phyloP scores from a whole-genome alignment of 768 basidiomycete species.

The Hemileccinum impolitum region DNA sequence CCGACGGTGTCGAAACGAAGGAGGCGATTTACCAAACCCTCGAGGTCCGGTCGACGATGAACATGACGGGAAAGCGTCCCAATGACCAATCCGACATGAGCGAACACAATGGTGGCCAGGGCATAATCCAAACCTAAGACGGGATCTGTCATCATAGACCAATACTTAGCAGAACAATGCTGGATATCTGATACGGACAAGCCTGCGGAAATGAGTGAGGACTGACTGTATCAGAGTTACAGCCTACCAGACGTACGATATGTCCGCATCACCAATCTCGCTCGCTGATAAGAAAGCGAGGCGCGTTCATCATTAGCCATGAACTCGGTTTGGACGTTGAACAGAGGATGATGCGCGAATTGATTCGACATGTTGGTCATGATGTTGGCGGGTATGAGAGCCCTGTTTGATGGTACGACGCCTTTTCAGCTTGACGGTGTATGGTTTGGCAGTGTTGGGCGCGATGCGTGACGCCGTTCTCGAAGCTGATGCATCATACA shows the following conservation, averaged over 20 bases:
- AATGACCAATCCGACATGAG: slow-evolving; percentile 48
- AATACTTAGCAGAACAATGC: slow-evolving; percentile 46
- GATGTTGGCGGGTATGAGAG: background rate
- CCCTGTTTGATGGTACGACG: too few relatives aligned
- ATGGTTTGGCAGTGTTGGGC: too few relatives aligned
- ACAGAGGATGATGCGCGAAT: slow-evolving; percentile 40
- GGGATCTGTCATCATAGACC: slow-evolving; percentile 53
- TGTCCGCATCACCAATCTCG: slow-evolving; percentile 31
- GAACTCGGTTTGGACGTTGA: slow-evolving; percentile 41
- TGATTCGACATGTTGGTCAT: slow-evolving; percentile 12
- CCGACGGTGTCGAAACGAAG: slow-evolving; percentile 54
- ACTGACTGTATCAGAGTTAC: background rate
- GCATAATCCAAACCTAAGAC: slow-evolving; percentile 51
- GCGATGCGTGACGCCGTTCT: too few relatives aligned
- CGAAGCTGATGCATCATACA: too few relatives aligned
- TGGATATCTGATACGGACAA: slow-evolving; percentile 47
- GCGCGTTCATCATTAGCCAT: slow-evolving; percentile 45
- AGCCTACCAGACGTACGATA: slow-evolving; percentile 37
- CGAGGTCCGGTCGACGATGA: slow-evolving; percentile 46
- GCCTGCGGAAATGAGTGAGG: slow-evolving; percentile 1
- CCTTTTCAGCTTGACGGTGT: background rate
- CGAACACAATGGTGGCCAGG: slow-evolving; percentile 51
- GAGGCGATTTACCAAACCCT: slow-evolving; percentile 39
- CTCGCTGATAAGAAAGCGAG: slow-evolving; percentile 48
- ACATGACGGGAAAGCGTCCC: slow-evolving; percentile 53